Evolutionary conservation across 768 basidiomycete genomes (phyloP).

Genomic region (Boletus rubroflammeus): DNA sequence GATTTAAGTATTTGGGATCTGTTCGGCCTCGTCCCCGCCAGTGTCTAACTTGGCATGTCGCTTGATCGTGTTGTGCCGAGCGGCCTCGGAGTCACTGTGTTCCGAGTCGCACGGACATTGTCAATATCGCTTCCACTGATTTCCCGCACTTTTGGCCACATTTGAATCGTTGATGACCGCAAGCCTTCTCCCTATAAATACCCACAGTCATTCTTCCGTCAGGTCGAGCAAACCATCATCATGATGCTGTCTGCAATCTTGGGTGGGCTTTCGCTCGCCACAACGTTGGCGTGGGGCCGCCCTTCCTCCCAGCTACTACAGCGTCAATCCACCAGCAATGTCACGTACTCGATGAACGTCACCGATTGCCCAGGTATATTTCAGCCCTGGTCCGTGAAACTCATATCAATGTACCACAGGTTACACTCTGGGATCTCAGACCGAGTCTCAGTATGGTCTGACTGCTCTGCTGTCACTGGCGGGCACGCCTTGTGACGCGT

Average conservation of each 20-base stretch:
- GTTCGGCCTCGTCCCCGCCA: too few species aligned
- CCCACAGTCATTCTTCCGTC: not conserved
- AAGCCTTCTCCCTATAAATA: constrained; percentile 5
- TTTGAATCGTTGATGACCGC: not conserved
- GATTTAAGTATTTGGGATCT: too few species aligned
- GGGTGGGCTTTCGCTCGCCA: constrained; percentile 4
- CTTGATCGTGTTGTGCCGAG: too few species aligned
- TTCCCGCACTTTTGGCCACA: constrained; percentile 2
- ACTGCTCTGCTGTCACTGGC: constrained; percentile 52
- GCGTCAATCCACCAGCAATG: constrained; percentile 1
- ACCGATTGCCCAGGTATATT: constrained; percentile 31
- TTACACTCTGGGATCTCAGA: constrained; percentile 47
- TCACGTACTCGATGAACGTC: constrained; percentile 27
- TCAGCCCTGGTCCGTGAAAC: not conserved
- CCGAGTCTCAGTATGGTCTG: constrained; percentile 45
- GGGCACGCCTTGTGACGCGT: constrained; percentile 60
- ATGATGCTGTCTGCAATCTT: constrained; percentile 4
- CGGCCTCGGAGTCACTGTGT: too few species aligned
- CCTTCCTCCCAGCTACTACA: constrained; percentile 8
- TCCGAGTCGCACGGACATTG: too few species aligned
- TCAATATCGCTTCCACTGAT: not conserved
- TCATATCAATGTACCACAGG: constrained; percentile 34
- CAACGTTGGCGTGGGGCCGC: constrained; percentile 1
- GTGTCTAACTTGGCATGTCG: too few species aligned
- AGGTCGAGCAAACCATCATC: not conserved